phyloP scores from a whole-genome alignment of 768 basidiomycete species.

The Amanita exitialis region DNA sequence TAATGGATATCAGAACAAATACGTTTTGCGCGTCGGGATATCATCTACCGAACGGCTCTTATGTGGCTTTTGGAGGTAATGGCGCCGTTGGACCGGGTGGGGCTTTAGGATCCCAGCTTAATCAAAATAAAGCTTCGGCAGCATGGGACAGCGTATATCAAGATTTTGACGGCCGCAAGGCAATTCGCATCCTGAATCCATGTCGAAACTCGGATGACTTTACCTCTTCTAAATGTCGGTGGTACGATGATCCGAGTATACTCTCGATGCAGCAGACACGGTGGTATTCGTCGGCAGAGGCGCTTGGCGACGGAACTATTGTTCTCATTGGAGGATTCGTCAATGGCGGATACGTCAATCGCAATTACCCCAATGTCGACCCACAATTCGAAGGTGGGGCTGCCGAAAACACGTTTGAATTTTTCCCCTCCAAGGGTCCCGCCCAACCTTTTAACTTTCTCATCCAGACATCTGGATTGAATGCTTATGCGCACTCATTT shows the following conservation, averaged over 20 bases:
- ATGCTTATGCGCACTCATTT: slow-evolving; percentile 67
- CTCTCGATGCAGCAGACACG: slow-evolving; percentile 60
- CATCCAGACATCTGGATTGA: slow-evolving; percentile 63
- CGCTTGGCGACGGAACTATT: slow-evolving; percentile 67
- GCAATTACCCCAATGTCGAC: slow-evolving; percentile 61
- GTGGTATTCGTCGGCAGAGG: slow-evolving; percentile 74
- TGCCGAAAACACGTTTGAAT: slow-evolving; percentile 77
- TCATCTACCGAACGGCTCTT: slow-evolving; percentile 76
- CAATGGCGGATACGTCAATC: slow-evolving; percentile 71
- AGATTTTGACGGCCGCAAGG: slow-evolving; percentile 74
- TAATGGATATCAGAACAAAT: slow-evolving; percentile 70
- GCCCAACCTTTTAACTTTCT: slow-evolving; percentile 58
- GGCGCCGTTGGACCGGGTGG: slow-evolving; percentile 63
- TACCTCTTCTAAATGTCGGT: slow-evolving; percentile 43
- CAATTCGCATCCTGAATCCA: slow-evolving; percentile 77
- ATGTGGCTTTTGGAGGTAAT: slow-evolving; percentile 68
- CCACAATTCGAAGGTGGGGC: slow-evolving; percentile 54
- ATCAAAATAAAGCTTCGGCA: slow-evolving; percentile 34
- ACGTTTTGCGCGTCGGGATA: slow-evolving; percentile 76
- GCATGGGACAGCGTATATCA: slow-evolving; percentile 58
- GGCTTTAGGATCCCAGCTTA: slow-evolving; percentile 37
- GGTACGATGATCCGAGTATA: slow-evolving; percentile 58
- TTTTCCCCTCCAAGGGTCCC: slow-evolving; percentile 55
- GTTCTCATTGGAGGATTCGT: slow-evolving; percentile 77
- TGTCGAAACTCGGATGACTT: slow-evolving; percentile 46